Base-by-base conservation (phyloP, 331 rosid species). In the Pyrus hybrid region DNA sequence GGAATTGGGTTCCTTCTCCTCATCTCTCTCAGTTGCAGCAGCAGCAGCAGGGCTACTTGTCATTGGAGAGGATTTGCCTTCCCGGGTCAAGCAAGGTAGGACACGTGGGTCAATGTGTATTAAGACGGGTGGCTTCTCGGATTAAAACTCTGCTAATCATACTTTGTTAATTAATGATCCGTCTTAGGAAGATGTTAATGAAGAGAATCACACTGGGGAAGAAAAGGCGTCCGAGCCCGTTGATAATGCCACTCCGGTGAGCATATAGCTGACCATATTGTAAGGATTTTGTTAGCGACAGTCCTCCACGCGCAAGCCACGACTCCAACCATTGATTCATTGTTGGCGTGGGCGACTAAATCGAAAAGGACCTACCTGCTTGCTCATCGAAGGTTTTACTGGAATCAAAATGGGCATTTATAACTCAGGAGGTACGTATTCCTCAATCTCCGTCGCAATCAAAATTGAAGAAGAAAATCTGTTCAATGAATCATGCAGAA, bases 321-420 rank as follows among this genome's bases (percentile, higher is more conserved):
- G 41, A 33, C 0, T 35, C 41, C 41, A 35, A 35, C 41, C 41
- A 35, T 35, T 35, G 41, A 35, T 8, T 3, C 41, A 35, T 56
- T n/a, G 13, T 9, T 13, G 8, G 3, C n/a, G 3, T 49, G 56
- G 6, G 3, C n/a, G 8, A 1, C 54, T 49, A 90, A 81, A 86
- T 88, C 33, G 85, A 88, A 81, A 85, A 80, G 54, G 83, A 82
- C 80, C 88, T 93, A 25, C 96, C 98, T 51, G 83, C 79, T 30
- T 77, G 83, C 79, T 83, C 96, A 72, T 57, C 81, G 45, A 87
- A 88, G 78, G 70, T 81, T 43, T 80, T 69, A 13, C 81, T 83
- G 77, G 93, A 85, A 86, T 87, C 96, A 21, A 90, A 91, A 82
- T 93, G 96, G 98, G 88, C 93, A 69, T 93, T 90, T 79, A 83